These are phyloP conservation scores for Musa beccarii DNA, from an alignment of 176 grass and related monocot species.

Conservation along the genomic window DNA sequence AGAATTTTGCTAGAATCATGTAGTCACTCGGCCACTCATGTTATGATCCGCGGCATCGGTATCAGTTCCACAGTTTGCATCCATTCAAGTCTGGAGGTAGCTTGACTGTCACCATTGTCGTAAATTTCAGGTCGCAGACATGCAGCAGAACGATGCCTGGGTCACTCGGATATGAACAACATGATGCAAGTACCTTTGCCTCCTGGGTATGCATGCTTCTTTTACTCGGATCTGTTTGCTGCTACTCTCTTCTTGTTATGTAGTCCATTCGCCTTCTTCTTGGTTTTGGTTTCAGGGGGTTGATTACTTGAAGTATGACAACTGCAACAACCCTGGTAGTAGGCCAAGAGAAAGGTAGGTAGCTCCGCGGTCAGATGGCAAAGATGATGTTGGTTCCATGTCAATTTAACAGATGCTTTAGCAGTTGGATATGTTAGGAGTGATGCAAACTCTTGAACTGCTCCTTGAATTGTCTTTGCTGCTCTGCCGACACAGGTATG, in stretches of 20 bases:
- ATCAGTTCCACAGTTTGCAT: too few relatives aligned
- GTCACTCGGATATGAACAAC: constrained; percentile 81
- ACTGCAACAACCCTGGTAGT: constrained; percentile 64
- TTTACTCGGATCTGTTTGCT: not conserved
- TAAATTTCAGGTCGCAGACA: constrained; percentile 37
- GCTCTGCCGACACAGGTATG: constrained; percentile 40
- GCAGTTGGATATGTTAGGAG: not conserved
- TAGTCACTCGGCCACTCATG: too few relatives aligned
- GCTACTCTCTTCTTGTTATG: too few relatives aligned
- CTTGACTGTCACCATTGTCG: not conserved
- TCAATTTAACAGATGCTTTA: not conserved
- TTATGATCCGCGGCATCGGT: too few relatives aligned
- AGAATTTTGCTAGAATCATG: too few relatives aligned
- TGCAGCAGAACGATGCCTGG: constrained; percentile 86
- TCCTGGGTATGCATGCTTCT: constrained; percentile 51
- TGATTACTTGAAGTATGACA: constrained; percentile 97
- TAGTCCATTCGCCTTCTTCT: too few relatives aligned
- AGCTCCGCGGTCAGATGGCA: not conserved
- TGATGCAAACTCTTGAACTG: not conserved
- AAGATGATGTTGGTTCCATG: not conserved
- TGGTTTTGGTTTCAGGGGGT: constrained; percentile 38
- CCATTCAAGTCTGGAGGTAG: not conserved
- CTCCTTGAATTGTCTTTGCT: not conserved
- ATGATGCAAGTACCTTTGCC: constrained; percentile 70
- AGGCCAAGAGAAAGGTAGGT: constrained; percentile 51